Evolutionary conservation across 176 grass and related monocot species (phyloP), one percentile per base, ranked within the genome.

Genomic region (Puya raimondii): DNA sequence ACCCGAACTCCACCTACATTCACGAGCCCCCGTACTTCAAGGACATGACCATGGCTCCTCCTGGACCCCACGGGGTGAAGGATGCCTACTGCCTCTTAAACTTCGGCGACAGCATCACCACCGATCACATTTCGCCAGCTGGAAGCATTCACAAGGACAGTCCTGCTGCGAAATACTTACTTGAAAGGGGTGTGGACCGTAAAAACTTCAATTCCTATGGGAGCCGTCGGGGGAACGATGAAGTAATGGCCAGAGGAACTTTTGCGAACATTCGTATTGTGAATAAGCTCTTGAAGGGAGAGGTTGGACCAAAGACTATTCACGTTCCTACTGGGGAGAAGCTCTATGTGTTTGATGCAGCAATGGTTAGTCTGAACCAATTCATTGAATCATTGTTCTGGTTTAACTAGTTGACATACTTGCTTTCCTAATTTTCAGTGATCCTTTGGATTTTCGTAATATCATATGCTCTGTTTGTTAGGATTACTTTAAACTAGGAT

Each of bases 231-330:
- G 91, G 91, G 10, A 96, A 96, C 29, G 91, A 96, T 27, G 91
- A 96, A 73, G 2, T 96, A 51, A 96, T 96, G 91, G 91, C 91
- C 48, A 88, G 91, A 74, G 91, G 91, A 66, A 96, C 91, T 53
- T 96, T 96, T 81, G 91, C 91, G n/a, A 96, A 96, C 74, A 96
- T 96, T 70, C 87, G 91, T 65, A 73, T 96, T 10, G 88, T 96
- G 63, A 96, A 96, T 79, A 96, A 96, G 68, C 76, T 91, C 56
- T 80, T 96, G 82, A 77, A 82, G 16, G 91, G 91, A 67, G 91
- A 96, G 57, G 85, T 78, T 75, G 91, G 88, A 42, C 88, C 91
- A 47, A 91, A 88, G 80, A 96, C 91, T 27, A 71, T 96, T 74
- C 85, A 96, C 64, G 53, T 96, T 42, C 91, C 91, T 56, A 86